Evolutionary conservation across 75 land plant species (phyloP).

Genomic region (Pinus tabuliformis): DNA sequence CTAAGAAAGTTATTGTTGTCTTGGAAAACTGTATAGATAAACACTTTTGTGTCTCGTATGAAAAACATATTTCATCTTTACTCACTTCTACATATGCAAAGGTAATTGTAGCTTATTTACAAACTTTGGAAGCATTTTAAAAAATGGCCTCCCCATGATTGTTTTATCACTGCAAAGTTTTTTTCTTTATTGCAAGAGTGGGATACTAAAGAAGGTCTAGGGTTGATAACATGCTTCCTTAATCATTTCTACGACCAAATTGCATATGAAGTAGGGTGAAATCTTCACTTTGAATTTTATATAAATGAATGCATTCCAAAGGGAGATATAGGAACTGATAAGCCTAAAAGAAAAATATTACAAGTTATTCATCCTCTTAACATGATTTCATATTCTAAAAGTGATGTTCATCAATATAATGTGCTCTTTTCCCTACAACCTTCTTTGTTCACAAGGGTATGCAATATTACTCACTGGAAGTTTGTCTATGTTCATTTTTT

Average conservation of each 20-base stretch:
- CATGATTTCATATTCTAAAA: constrained; percentile 14
- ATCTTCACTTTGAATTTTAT: constrained; percentile 47
- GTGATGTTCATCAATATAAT: constrained; percentile 27
- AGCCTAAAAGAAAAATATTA: constrained; percentile 9
- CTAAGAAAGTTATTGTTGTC: too few species aligned
- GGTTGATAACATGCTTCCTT: constrained; percentile 32
- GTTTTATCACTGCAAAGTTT: too few species aligned
- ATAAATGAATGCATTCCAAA: constrained; percentile 11
- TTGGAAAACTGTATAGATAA: too few species aligned
- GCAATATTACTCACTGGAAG: constrained; percentile 30
- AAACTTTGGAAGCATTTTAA: too few species aligned
- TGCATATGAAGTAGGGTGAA: constrained; percentile 28
- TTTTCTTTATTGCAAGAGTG: too few species aligned
- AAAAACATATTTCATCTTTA: too few species aligned
- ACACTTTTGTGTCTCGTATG: too few species aligned
- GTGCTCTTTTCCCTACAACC: constrained; percentile 31
- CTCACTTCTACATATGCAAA: too few species aligned
- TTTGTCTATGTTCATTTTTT: constrained; percentile 28
- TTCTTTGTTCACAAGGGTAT: constrained; percentile 32
- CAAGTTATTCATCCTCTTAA: constrained; percentile 32
- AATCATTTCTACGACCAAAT: constrained; percentile 28
- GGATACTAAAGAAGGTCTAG: constrained; percentile 12
- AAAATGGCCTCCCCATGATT: too few species aligned
- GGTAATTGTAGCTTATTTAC: too few species aligned
- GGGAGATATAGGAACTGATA: not conserved